These are phyloP conservation scores for Arthrobotrys sphaeroides DNA, from an alignment of 2,329 filamentous ascomycete genomes.

Conservation along the genomic window DNA sequence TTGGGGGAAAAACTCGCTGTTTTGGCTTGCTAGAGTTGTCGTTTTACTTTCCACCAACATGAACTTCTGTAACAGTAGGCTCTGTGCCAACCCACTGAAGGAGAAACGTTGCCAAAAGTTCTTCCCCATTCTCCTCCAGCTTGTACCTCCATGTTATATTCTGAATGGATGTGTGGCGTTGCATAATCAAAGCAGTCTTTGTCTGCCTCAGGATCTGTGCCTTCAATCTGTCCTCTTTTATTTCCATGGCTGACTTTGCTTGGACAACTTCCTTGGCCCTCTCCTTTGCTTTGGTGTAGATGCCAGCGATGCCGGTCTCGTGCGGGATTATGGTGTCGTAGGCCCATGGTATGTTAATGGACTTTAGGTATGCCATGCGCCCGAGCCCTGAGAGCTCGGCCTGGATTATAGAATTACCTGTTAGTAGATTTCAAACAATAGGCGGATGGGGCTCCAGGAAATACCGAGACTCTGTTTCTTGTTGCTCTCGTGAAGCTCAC, in stretches of 20 bases:
- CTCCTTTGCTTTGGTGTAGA: conserved; percentile 41
- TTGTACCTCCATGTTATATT: conserved; percentile 34
- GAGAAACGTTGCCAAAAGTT: neutral
- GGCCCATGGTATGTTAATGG: conserved; percentile 22
- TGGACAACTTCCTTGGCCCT: conserved; percentile 29
- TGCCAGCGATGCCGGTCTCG: neutral
- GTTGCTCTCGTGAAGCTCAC: neutral
- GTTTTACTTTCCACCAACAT: neutral
- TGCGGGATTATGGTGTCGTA: neutral
- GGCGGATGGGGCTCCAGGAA: neutral
- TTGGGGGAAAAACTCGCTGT: no score
- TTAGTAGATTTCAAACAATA: neutral
- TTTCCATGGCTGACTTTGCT: neutral
- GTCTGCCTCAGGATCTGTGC: conserved; percentile 27
- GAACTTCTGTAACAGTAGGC: neutral
- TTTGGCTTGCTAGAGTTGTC: no score
- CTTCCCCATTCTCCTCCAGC: conserved; percentile 9
- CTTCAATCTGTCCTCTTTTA: conserved; percentile 18
- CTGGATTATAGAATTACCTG: neutral
- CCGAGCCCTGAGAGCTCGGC: conserved; percentile 13
- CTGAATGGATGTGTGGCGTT: conserved; percentile 4
- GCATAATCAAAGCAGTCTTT: neutral
- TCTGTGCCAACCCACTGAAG: conserved; percentile 14
- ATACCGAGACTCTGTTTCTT: neutral
- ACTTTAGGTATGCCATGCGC: conserved; percentile 14